Evolutionary conservation across 1,139 yeast species (phyloP).

Genomic region (Diutina ranongensis): DNA sequence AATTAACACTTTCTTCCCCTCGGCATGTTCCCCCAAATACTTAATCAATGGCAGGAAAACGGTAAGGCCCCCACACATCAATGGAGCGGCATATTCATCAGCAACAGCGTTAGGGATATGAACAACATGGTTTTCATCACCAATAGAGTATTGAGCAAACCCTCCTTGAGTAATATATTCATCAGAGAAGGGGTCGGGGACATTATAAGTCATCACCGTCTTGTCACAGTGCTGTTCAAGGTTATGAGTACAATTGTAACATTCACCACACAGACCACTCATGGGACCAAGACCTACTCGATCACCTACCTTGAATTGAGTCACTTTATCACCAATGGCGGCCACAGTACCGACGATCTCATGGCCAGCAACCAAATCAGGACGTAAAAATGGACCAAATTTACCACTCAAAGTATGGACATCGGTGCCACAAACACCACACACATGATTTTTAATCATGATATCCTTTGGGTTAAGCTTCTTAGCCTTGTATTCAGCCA

Average conservation of each 20-base stretch:
- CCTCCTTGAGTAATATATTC: conserved; percentile 6
- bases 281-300: conserved; percentile 1
- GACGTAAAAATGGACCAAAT: not conserved
- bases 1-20: conserved; percentile 7
- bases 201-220: not conserved
- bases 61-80: conserved; percentile 6
- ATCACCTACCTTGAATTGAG: not conserved
- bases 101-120: not conserved
- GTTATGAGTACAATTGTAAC: not conserved
- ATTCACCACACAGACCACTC: not conserved
- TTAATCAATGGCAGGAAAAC: conserved; percentile 1
- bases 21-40: conserved; percentile 6
- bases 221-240: not conserved
- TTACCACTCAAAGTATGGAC: not conserved
- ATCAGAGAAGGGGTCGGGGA: not conserved
- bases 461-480: conserved; percentile 28
- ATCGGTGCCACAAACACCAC: conserved; percentile 1
- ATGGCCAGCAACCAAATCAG: not conserved
- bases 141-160: not conserved
- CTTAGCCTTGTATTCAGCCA: conserved; percentile 29
- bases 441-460: conserved; percentile 23
- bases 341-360: conserved; percentile 1
- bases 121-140: not conserved
- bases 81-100: conserved; percentile 1
- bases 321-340: not conserved